These are phyloP conservation scores for Trypanosoma vivax DNA, from an alignment of 208 protist genomes.

Conservation along the genomic window DNA sequence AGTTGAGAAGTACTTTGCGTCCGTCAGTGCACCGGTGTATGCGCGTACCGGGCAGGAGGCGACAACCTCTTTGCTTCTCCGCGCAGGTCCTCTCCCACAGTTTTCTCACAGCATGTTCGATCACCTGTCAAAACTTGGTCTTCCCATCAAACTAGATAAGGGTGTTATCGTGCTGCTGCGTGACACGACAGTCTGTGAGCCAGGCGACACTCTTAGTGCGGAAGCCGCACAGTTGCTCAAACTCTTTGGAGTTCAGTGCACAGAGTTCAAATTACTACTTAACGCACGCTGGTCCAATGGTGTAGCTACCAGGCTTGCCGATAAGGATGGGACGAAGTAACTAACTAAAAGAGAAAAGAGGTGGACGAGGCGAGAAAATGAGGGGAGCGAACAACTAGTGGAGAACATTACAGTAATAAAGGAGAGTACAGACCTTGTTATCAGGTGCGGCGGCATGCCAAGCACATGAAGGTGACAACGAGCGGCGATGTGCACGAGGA, in stretches of 20 bases:
- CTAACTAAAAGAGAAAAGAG: neutral
- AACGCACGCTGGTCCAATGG: conserved; percentile 86
- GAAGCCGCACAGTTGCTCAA: conserved; percentile 88
- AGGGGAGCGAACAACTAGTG: conserved; percentile 4
- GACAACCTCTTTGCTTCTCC: conserved; percentile 61
- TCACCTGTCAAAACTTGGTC: conserved; percentile 85
- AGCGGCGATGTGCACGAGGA: too few relatives aligned
- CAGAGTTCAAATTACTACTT: conserved; percentile 79
- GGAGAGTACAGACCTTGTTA: too few relatives aligned
- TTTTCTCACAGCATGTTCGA: conserved; percentile 93
- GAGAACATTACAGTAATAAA: too few relatives aligned
- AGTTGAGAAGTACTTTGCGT: conserved; percentile 88
- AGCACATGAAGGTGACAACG: too few relatives aligned
- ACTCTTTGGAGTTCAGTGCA: conserved; percentile 76
- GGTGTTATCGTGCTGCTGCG: conserved; percentile 86
- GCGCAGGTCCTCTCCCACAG: conserved; percentile 69
- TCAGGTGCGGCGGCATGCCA: too few relatives aligned
- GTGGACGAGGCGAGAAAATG: neutral
- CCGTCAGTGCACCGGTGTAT: conserved; percentile 72
- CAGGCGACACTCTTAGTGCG: conserved; percentile 83
- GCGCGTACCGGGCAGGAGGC: conserved; percentile 78
- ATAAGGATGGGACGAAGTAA: conserved; percentile 10
- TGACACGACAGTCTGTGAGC: conserved; percentile 86
- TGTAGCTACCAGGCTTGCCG: conserved; percentile 65
- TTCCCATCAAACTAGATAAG: conserved; percentile 87